Evolutionary conservation across 495 filamentous ascomycete species (phyloP).

Genomic region (Penicillium ucsense): DNA sequence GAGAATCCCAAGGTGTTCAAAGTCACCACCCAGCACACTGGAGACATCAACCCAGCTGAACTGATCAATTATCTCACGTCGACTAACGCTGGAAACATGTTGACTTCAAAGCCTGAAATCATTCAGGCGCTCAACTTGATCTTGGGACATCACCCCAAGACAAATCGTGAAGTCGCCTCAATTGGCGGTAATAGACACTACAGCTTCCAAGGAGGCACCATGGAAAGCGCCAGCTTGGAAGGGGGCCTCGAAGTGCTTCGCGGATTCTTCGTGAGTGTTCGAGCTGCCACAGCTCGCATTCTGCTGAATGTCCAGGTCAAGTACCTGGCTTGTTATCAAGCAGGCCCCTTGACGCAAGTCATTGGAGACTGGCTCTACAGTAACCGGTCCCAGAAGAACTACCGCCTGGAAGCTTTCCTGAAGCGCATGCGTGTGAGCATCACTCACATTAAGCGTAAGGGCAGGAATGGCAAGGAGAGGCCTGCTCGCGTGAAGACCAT

Average conservation of each 20-base stretch:
- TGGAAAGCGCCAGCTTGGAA: constrained; percentile 24
- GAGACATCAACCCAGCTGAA: constrained; percentile 35
- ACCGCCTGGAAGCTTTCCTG: constrained; percentile 35
- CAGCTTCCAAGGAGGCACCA: constrained; percentile 12
- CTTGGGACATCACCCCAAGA: constrained; percentile 30
- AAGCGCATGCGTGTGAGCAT: constrained; percentile 31
- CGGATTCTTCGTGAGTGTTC: constrained; percentile 60
- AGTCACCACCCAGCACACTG: constrained; percentile 34
- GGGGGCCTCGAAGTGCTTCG: constrained; percentile 43
- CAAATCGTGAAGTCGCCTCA: constrained; percentile 19
- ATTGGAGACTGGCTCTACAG: constrained; percentile 11
- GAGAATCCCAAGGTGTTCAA: constrained; percentile 33
- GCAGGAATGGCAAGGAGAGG: constrained; percentile 22
- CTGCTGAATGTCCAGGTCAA: constrained; percentile 51
- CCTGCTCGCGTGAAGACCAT: constrained; percentile 35
- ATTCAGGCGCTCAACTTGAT: constrained; percentile 49
- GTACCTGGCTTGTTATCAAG: constrained; percentile 31
- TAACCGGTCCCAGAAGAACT: neutral
- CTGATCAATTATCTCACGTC: constrained; percentile 46
- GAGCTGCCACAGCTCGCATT: constrained; percentile 52
- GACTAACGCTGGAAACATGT: constrained; percentile 29
- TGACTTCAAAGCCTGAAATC: constrained; percentile 26
- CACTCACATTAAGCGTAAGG: constrained; percentile 28
- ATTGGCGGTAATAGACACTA: constrained; percentile 35
- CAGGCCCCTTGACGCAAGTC: constrained; percentile 18